Base-by-base conservation (phyloP, 257 asterid genomes). In the Voacanga thouarsii region DNA sequence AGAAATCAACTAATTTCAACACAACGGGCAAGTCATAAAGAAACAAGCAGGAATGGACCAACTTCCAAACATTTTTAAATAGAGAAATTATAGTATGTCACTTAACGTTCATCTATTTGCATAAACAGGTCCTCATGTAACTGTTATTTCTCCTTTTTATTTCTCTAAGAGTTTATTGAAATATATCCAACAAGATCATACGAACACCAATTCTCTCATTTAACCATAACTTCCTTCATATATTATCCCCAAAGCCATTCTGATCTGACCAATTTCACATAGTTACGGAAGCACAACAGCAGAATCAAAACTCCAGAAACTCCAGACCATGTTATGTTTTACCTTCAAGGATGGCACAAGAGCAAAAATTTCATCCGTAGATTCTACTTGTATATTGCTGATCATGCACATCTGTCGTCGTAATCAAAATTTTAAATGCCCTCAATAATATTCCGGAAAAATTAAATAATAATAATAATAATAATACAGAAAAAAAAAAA, bases 291-390 rank as follows among this genome's bases (percentile, higher is more conserved):
- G 63, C 18, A 19, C 12, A 65, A 50, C 55, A 74, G 64, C 14
- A 76, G 63, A 80, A 33, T 33, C 37, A 33, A 33, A 33, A 33
- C 37, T 33, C 37, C 2, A 2, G 33, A 30, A 81, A 80, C 65
- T 72, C 24, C 79, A 72, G 63, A 28, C 56, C 24, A 7, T 5
- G 24, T 64, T 74, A 26, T 43, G 75, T 33, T 76, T 68, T 88
- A 96, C 99, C 98, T 90, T 89, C 74, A 93, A 87, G 23, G 93
- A 82, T 15, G 97, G 98, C 76, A 93, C 77, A 82, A 90, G 94
- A 68, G 92, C 96, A 85, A 89, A 90, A 72, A 92, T 92, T 90
- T 96, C 99, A 60, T 96, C 97, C 33, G 77, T 92, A n/a, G 96
- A 83, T 78, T 91, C 98, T 10, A 91, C 89, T 81, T 82, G 80